A percentile compares a stretch with the other conserved stretches of the same genome.
phyloP scores from a whole-genome alignment of 805 yeast genomes.

The Candida insectalens region DNA sequence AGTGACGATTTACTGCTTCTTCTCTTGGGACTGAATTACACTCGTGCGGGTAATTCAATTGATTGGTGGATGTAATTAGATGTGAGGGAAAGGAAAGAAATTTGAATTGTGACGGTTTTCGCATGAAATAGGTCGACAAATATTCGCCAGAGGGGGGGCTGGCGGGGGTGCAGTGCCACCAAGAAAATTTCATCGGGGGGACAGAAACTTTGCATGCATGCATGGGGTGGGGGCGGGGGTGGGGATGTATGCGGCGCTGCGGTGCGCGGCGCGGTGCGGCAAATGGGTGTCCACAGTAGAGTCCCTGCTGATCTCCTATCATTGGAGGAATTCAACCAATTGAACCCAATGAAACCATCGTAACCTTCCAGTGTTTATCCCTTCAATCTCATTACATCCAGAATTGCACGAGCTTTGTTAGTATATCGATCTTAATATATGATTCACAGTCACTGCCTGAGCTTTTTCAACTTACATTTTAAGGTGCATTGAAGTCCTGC shows the following conservation, averaged over 20 bases:
- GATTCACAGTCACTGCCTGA: not conserved
- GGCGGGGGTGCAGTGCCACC: too few relatives aligned
- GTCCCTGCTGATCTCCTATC: too few relatives aligned
- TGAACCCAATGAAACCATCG: not conserved
- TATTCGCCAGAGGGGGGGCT: too few relatives aligned
- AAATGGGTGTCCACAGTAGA: not conserved
- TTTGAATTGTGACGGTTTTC: not conserved
- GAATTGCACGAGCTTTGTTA: not conserved
- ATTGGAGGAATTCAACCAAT: too few relatives aligned
- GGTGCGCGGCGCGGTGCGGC: not conserved
- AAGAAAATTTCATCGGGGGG: not conserved
- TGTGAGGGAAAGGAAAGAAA: not conserved
- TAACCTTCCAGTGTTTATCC: not conserved
- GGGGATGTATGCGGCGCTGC: not conserved
- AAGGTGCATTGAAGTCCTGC: constrained; percentile 2
- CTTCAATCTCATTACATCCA: not conserved
- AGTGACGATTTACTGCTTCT: not conserved
- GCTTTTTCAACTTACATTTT: constrained; percentile 1
- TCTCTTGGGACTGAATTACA: not conserved
- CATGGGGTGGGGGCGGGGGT: not conserved
- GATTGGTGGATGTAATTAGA: too few relatives aligned
- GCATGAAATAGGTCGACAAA: too few relatives aligned
- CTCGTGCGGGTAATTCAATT: too few relatives aligned
- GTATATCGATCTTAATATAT: not conserved
- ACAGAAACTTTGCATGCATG: not conserved